phyloP scores from a whole-genome alignment of 495 filamentous ascomycete species.

The Delitschia confertaspora region DNA sequence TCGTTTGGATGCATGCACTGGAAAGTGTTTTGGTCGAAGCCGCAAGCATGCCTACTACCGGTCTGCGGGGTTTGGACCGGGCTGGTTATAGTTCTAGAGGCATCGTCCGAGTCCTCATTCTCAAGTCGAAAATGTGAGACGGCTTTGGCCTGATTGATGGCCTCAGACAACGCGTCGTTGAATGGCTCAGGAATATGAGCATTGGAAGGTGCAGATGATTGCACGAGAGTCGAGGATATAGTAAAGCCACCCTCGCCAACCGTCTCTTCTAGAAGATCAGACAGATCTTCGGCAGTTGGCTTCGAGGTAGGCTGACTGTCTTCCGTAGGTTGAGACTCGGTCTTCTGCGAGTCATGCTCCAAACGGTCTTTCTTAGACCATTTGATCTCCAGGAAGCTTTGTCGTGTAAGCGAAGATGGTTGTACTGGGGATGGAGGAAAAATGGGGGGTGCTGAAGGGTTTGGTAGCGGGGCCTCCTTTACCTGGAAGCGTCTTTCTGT shows the following conservation, averaged over 20 bases:
- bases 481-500: conserved; percentile 35
- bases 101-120: conserved; percentile 28
- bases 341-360: conserved; percentile 3
- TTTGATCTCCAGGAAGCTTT: conserved; percentile 28
- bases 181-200: conserved; percentile 13
- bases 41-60: conserved; percentile 13
- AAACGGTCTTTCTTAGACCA: conserved; percentile 11
- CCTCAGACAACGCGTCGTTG: conserved; percentile 47
- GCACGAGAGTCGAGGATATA: not conserved
- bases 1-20: conserved; percentile 60
- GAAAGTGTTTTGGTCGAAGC: conserved; percentile 44
- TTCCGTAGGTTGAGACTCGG: conserved; percentile 3
- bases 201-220: not conserved
- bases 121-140: conserved; percentile 43
- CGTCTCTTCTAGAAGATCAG: not conserved
- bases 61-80: conserved; percentile 1
- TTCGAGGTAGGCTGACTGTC: not conserved
- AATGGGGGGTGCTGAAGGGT: not conserved
- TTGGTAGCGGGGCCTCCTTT: conserved; percentile 30
- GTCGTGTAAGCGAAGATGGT: conserved; percentile 4
- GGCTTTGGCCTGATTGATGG: conserved; percentile 49
- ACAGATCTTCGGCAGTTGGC: not conserved
- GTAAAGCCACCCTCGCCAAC: conserved; percentile 9
- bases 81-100: conserved; percentile 14
- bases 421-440: not conserved